Base-by-base conservation (phyloP, 2,329 filamentous ascomycete species). In the Emergomyces orientalis region DNA sequence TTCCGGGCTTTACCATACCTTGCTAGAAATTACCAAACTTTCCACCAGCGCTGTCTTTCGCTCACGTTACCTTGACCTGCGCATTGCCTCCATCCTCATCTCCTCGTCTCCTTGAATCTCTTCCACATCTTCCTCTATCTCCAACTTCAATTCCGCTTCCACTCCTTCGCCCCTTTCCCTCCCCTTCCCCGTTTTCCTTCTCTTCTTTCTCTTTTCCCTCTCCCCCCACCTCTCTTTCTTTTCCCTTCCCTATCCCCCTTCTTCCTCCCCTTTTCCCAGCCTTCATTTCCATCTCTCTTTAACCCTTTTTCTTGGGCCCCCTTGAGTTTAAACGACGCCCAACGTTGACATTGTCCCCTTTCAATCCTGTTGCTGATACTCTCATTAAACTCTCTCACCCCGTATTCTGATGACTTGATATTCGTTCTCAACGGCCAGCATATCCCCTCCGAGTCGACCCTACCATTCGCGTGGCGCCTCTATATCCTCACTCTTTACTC, bases 71-170 rank as follows among this genome's bases (percentile, higher is more conserved):
- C 56, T 59, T 43, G 3, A 13, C 56, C 52, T 45, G 47, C 30
- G 32, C 27, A 25, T 49, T n/a, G 37, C 59, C 65, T 69, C 65
- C 65, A 64, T 65, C 64, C 62, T 62, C 62, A 43, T 59, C 61
- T 64, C 66, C 59, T 64, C 61, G n/a, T 58, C 54, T 56, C 30
- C 37, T 30, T 22, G 14, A 27, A 39, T 63, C 60, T 58, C 66
- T 63, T 63, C 65, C 63, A 62, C 66, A 45, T 63, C 52, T 52
- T 66, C 60, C 61, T 61, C 65, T 34, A 32, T 54, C 51, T 8
- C 30, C 27, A 19, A 27, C 51, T 54, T 54, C 51, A 54, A 32
- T 34, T 54, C 51, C 34, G 6, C 54, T 22, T 56, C 54, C 30
- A 39, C 34, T 39, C 62, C 62, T 59, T 63, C 61, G 56, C 64